Evolutionary conservation across 2,329 filamentous ascomycete genomes (phyloP).

Genomic region (Alternaria brassicae): DNA sequence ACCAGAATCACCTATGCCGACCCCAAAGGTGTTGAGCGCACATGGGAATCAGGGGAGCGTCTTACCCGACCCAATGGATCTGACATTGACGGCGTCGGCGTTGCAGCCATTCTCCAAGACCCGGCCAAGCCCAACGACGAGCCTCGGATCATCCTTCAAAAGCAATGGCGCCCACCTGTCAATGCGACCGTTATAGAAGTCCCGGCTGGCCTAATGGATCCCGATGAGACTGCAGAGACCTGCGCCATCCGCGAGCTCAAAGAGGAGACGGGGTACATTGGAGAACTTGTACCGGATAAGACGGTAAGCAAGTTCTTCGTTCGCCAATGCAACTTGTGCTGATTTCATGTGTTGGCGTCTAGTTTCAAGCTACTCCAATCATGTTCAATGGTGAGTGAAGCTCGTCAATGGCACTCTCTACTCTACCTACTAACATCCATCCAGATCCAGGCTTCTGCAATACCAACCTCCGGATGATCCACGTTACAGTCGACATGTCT

Average conservation of each 20-base stretch:
- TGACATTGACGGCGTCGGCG: slow-evolving; percentile 75
- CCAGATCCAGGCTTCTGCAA: slow-evolving; percentile 54
- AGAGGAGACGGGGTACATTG: slow-evolving; percentile 71
- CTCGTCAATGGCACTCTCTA: neutral
- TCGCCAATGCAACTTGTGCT: neutral
- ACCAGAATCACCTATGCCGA: slow-evolving; percentile 65
- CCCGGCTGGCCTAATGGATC: slow-evolving; percentile 68
- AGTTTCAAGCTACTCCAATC: slow-evolving; percentile 49
- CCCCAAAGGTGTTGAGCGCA: slow-evolving; percentile 63
- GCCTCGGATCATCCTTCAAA: slow-evolving; percentile 50
- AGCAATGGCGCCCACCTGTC: slow-evolving; percentile 67
- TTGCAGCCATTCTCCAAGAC: slow-evolving; percentile 68
- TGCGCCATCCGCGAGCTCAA: slow-evolving; percentile 67
- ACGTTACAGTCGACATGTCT: slow-evolving; percentile 74
- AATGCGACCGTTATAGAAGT: slow-evolving; percentile 68
- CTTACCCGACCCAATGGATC: slow-evolving; percentile 67
- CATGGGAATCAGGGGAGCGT: slow-evolving; percentile 78
- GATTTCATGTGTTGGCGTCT: neutral
- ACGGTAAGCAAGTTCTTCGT: neutral
- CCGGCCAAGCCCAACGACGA: slow-evolving; percentile 37
- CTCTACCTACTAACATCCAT: neutral
- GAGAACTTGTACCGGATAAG: slow-evolving; percentile 46
- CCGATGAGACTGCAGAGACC: slow-evolving; percentile 63
- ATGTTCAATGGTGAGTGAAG: slow-evolving; percentile 53
- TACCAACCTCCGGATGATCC: slow-evolving; percentile 66